Base-by-base conservation (phyloP, 116 monocot species). In the Papilionanthe hybrid region DNA sequence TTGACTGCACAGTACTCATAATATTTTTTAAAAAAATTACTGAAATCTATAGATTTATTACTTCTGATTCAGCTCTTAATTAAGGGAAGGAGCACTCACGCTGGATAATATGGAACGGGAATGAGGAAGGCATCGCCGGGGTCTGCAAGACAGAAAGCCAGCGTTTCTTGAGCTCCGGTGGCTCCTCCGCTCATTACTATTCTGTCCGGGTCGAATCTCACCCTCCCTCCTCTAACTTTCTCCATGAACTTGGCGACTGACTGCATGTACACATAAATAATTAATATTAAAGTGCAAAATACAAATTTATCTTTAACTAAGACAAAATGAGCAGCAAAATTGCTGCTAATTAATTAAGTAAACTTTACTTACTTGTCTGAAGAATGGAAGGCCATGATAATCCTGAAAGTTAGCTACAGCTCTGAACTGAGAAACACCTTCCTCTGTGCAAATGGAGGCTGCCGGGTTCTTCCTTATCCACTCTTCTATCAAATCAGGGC, bases 181-280 rank as follows among this genome's bases (percentile, higher is more conserved):
- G 84, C 88, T 55, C 92, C 92, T 25, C 92, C 92, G 30, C 90
- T 84, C 92, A 92, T 92, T 1, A 92, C 90, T 18, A 92, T 82
- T 1, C 92, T 66, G 55, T 90, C 85, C 5, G 92, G 88, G 67
- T 92, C 86, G 55, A 92, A 88, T 6, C 42, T 67, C 23, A 86
- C 88, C 30, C 69, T 81, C 22, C 83, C 87, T 32, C 92, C 92
- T 83, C 92, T 85, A 76, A 75, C 92, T 78, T 90, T 88, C 80
- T 81, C 86, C 92, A 92, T 92, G 74, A 90, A 90, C 60, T 78
- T 86, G 5, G 90, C 90, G 37, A 90, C 76, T 0, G 81, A 90
- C 92, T 92, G 86, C 76, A 81, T 32, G 86, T 83, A 86, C 90
- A 92, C 67, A 92, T 82, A 6, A 11, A 49, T 11, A 53, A 45